A percentile compares a stretch with the other conserved stretches of the same genome.
phyloP scores from a whole-genome alignment of 306 rosid genomes.

The Trichosanthes cucumerina region DNA sequence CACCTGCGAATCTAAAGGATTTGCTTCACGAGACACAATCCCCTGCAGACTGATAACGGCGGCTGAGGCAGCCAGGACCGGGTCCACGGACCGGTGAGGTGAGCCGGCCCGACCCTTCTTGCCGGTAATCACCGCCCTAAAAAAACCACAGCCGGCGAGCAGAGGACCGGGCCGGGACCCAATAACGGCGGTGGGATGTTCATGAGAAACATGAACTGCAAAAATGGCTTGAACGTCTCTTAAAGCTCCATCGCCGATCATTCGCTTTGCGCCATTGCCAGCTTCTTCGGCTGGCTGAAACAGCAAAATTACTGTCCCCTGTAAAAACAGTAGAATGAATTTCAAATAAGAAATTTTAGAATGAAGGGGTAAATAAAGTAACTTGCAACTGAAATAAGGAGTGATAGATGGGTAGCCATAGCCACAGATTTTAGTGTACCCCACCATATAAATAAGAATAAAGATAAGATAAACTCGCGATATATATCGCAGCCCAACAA shows the following conservation, averaged over 20 bases:
- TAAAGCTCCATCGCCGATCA: conserved; percentile 84
- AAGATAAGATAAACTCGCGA: not conserved
- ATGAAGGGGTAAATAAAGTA: not conserved
- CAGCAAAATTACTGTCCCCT: conserved; percentile 84
- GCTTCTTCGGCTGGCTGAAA: conserved; percentile 99
- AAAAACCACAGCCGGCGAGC: conserved; percentile 92
- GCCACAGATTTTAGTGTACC: not conserved
- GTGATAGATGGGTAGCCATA: not conserved
- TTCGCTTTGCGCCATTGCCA: conserved; percentile 85
- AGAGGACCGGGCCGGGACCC: conserved; percentile 89
- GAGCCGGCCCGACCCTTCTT: conserved; percentile 28
- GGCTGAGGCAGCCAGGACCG: conserved; percentile 78
- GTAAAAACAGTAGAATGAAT: not conserved
- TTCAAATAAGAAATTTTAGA: not conserved
- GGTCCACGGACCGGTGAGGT: conserved; percentile 54
- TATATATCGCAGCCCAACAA: not conserved
- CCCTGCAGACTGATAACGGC: conserved; percentile 89
- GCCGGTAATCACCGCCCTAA: conserved; percentile 65
- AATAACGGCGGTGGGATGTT: conserved; percentile 60
- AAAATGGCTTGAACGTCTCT: conserved; percentile 86
- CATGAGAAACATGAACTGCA: conserved; percentile 83
- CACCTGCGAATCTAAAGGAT: conserved; percentile 89
- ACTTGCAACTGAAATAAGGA: not conserved
- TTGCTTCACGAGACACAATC: conserved; percentile 85
- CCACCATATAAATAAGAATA: not conserved